Evolutionary conservation across 306 rosid genomes (phyloP).

Genomic region (Cucumis melo): DNA sequence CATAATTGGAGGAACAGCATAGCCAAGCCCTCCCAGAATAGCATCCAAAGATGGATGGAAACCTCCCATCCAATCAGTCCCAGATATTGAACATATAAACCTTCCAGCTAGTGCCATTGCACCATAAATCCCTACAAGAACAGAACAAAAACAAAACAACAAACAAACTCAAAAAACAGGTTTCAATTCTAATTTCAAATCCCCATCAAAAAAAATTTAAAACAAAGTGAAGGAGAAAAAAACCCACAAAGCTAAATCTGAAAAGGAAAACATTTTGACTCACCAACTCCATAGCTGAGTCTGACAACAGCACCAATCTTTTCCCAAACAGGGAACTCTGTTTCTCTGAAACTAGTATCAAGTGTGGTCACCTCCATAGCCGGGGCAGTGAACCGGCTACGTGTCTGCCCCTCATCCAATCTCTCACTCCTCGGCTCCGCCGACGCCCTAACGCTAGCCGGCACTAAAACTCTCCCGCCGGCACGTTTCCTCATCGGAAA

Average conservation of each 20-base stretch:
- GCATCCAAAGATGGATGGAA: slow-evolving; percentile 76
- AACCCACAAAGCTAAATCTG: neutral
- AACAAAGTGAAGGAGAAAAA: neutral
- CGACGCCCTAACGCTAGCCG: slow-evolving; percentile 35
- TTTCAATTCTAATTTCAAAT: neutral
- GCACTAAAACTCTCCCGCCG: slow-evolving; percentile 16
- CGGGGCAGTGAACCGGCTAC: slow-evolving; percentile 43
- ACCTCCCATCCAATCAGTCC: slow-evolving; percentile 77
- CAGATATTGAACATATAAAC: slow-evolving; percentile 74
- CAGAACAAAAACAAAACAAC: neutral
- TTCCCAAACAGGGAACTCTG: slow-evolving; percentile 91
- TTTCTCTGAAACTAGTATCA: slow-evolving; percentile 35
- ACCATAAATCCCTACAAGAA: slow-evolving; percentile 63
- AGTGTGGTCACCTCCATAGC: slow-evolving; percentile 77
- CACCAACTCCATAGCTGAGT: slow-evolving; percentile 92
- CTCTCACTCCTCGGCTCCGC: slow-evolving; percentile 51
- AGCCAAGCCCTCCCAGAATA: slow-evolving; percentile 73
- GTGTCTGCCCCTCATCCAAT: slow-evolving; percentile 29
- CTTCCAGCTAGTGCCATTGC: slow-evolving; percentile 90
- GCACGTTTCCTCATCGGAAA: slow-evolving; percentile 30
- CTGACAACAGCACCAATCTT: slow-evolving; percentile 84
- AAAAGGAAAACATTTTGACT: neutral
- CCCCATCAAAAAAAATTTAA: neutral
- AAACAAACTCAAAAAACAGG: neutral
- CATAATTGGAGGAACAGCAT: slow-evolving; percentile 92